Percentiles rank a stretch among this genome's conserved stretches.
phyloP scores from a whole-genome alignment of 2,329 filamentous ascomycete species.

The Polychaeton citri region DNA sequence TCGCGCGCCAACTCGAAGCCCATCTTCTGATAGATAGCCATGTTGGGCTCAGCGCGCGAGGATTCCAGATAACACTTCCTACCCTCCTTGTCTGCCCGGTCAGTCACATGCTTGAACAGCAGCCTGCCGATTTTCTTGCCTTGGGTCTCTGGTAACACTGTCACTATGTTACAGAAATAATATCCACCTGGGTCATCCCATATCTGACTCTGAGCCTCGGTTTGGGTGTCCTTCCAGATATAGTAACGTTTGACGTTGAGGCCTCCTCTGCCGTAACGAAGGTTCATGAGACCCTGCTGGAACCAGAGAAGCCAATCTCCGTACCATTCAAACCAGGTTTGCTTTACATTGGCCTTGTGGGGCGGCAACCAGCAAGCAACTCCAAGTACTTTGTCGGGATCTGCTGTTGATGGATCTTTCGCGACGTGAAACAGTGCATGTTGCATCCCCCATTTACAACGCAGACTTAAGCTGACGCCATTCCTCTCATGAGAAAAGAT shows the following conservation, averaged over 20 bases:
- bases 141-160: slow-evolving; percentile 51
- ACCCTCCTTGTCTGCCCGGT: slow-evolving; percentile 49
- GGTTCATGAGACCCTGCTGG: slow-evolving; percentile 53
- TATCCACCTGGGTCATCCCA: slow-evolving; percentile 57
- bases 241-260: slow-evolving; percentile 55
- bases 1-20: slow-evolving; percentile 53
- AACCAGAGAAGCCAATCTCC: slow-evolving; percentile 49
- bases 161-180: slow-evolving; percentile 66
- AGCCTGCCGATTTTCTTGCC: slow-evolving; percentile 52
- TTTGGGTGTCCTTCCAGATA: slow-evolving; percentile 58
- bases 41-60: slow-evolving; percentile 53
- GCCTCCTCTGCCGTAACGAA: slow-evolving; percentile 55
- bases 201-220: slow-evolving; percentile 44
- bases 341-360: slow-evolving; percentile 26
- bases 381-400: slow-evolving; percentile 44
- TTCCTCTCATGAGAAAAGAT: slow-evolving; percentile 46
- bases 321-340: slow-evolving; percentile 49
- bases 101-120: slow-evolving; percentile 50
- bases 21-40: slow-evolving; percentile 56
- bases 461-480: slow-evolving; percentile 47
- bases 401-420: slow-evolving; percentile 35
- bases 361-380: slow-evolving; percentile 62
- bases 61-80: slow-evolving; percentile 59
- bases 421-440: slow-evolving; percentile 59
- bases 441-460: slow-evolving; percentile 57